Conservation (phyloP, 1,284 basidiomycete genomes). For the Chalciporus sp. region DNA sequence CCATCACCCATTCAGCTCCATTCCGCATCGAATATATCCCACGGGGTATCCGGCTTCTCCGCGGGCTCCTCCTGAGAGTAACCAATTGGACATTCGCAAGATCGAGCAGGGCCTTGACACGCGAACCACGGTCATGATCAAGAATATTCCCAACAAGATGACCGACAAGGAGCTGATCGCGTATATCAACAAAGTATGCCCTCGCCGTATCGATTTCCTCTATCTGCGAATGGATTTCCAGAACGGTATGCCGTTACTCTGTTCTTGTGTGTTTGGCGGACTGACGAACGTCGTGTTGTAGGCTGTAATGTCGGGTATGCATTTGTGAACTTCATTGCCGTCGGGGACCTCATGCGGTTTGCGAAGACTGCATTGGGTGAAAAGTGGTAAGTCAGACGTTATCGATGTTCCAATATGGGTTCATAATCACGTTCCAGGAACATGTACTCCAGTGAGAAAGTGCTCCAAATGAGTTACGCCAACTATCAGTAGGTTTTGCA, state of each 20-base stretch:
- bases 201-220: constrained; percentile 76
- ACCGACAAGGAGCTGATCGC: constrained; percentile 70
- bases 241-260: constrained; percentile 54
- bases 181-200: constrained; percentile 70
- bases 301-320: constrained; percentile 87
- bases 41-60: constrained; percentile 31
- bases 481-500: constrained; percentile 71
- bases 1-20: constrained; percentile 24
- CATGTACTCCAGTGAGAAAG: constrained; percentile 86
- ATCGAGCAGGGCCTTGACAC: constrained; percentile 80
- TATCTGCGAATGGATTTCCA: constrained; percentile 85
- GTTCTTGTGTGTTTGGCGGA: background rate
- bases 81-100: constrained; percentile 66
- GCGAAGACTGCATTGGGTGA: constrained; percentile 71
- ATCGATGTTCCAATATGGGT: constrained; percentile 1
- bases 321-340: constrained; percentile 84
- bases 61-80: constrained; percentile 50
- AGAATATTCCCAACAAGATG: constrained; percentile 91
- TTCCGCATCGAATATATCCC: constrained; percentile 25
- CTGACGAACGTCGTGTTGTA: constrained; percentile 33
- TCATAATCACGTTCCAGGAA: constrained; percentile 55
- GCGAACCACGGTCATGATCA: constrained; percentile 84
- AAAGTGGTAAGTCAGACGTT: constrained; percentile 59
- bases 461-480: constrained; percentile 84
- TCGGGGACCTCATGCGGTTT: constrained; percentile 75